Evolutionary conservation across 228 moss, liverwort and hornwort genomes (phyloP), one percentile per base, ranked within the genome.

Genomic region (Sphagnum fallax): DNA sequence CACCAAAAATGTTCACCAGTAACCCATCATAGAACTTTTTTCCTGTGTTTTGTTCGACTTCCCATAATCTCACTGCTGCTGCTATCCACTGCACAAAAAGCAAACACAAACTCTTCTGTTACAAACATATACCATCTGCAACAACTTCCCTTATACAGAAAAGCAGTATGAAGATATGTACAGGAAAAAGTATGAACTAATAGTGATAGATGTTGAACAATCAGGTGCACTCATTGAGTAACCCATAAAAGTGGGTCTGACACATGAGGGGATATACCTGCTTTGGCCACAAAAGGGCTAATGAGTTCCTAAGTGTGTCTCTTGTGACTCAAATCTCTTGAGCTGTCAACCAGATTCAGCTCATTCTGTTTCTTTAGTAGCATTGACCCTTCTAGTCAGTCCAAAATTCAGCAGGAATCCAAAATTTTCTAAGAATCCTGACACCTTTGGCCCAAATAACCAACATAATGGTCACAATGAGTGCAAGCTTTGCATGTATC

Each of bases 1-100:
- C 84, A 70, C 98, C 98, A 47, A 98, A 90, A 57, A 98, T 73
- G 53, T 94, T 92, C 66, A 98, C 98, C 11, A 80, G 90, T 47
- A 93, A 90, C 63, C 90, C 89, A 68, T 87, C 83, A 50, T 93
- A 94, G 98, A 92, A 51, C 94, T 69, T 50, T n/a, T 64, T 47
- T 70, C 72, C 77, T 98, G 87, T 89, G 70, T 80, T 74, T 63
- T 82, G 76, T 82, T 94, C 94, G 63, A 87, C 74, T 70, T 85
- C 79, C 74, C 80, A 73, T 52, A 92, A 90, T 80, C 92, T 85
- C 70, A 75, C 82, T 69, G 92, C 12, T 64, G 88, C 69, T 65
- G 78, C 77, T 64, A 93, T 94, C 98, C 94, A 86, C 71, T 67
- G 53, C 53, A 13, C 11, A 12, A 66, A 6, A 48, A 18, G 16